These are phyloP conservation scores for Taphrina confusa DNA, from an alignment of 1,139 yeast species.

Conservation along the genomic window DNA sequence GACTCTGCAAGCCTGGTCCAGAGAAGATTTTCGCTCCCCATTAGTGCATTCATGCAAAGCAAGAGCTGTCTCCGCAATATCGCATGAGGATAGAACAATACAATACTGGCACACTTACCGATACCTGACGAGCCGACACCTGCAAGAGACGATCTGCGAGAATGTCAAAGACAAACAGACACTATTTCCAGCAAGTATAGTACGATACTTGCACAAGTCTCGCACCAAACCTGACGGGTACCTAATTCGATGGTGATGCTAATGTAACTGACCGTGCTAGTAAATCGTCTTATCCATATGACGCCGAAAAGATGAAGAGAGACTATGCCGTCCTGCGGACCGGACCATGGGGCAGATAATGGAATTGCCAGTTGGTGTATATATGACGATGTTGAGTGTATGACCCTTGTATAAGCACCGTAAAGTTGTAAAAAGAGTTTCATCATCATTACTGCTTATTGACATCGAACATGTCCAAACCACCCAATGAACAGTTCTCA, in stretches of 20 bases:
- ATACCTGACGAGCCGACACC: conserved; percentile 1
- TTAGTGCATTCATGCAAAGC: conserved; percentile 1
- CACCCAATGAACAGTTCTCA: no score
- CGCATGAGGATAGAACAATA: neutral
- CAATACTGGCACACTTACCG: conserved; percentile 6
- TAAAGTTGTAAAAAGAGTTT: no score
- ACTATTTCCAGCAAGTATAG: conserved; percentile 8
- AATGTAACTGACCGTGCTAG: neutral
- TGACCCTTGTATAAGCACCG: no score
- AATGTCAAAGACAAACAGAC: neutral
- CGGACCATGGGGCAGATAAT: conserved; percentile 22
- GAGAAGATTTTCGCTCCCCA: neutral
- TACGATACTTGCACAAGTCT: neutral
- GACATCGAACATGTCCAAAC: no score
- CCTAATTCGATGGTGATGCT: neutral
- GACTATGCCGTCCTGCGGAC: conserved; percentile 7
- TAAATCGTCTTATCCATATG: neutral
- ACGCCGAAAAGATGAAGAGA: neutral
- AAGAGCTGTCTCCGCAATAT: neutral
- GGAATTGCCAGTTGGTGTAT: no score
- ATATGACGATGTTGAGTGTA: no score
- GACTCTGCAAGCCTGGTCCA: neutral
- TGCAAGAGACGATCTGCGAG: neutral
- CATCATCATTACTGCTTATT: no score
- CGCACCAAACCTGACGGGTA: no score